phyloP scores from a whole-genome alignment of 768 basidiomycete species.

The Amanita subjunquillea region DNA sequence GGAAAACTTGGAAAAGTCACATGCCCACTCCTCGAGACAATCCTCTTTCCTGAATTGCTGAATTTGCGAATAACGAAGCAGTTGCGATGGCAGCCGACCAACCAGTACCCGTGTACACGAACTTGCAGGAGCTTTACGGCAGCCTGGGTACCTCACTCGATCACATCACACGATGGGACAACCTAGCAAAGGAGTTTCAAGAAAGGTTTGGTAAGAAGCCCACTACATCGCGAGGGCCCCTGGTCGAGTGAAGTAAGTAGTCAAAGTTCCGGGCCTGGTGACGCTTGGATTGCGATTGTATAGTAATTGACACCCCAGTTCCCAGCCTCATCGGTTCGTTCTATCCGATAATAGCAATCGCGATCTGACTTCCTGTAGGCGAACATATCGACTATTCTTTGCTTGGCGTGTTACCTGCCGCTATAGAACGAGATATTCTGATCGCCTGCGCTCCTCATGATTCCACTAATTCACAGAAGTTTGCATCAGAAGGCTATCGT shows the following conservation, averaged over 20 bases:
- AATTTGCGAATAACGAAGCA: too few relatives aligned
- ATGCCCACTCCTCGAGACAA: too few relatives aligned
- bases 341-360: background rate
- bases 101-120: conserved; percentile 51
- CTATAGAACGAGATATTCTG: conserved; percentile 75
- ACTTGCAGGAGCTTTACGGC: conserved; percentile 44
- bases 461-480: conserved; percentile 6
- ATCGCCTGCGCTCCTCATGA: conserved; percentile 58
- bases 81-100: conserved; percentile 24
- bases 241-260: conserved; percentile 66
- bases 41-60: too few relatives aligned
- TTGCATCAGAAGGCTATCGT: conserved; percentile 17
- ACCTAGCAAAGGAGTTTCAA: conserved; percentile 51
- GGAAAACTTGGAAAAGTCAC: too few relatives aligned
- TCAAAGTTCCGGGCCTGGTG: background rate
- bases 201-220: conserved; percentile 57
- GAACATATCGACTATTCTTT: conserved; percentile 82
- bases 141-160: conserved; percentile 42
- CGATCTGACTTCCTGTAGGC: conserved; percentile 28
- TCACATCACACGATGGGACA: conserved; percentile 52
- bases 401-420: conserved; percentile 80
- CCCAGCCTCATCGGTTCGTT: conserved; percentile 33
- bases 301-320: background rate
- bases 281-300: background rate
- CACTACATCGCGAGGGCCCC: conserved; percentile 68